Evolutionary conservation across 768 basidiomycete genomes (phyloP).

Genomic region (Tricholoma hemisulphureum): DNA sequence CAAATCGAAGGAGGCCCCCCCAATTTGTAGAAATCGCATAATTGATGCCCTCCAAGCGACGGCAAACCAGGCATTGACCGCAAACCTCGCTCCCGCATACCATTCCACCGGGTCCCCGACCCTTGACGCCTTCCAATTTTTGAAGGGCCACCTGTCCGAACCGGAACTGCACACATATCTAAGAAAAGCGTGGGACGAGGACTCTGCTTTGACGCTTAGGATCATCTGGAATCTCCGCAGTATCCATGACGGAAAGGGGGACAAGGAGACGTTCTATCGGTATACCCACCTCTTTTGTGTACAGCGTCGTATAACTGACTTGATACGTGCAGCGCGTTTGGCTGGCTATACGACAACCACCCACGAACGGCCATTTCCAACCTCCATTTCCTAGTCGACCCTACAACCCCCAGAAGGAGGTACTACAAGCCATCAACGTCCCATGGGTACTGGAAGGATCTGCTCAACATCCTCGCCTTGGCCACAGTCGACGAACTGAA

Average conservation of each 20-base stretch:
- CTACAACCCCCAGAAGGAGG: constrained; percentile 34
- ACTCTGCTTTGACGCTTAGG: constrained; percentile 55
- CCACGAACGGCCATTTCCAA: constrained; percentile 69
- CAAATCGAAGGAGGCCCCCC: constrained; percentile 2
- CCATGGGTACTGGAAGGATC: constrained; percentile 78
- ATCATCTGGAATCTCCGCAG: constrained; percentile 69
- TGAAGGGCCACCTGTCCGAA: constrained; percentile 28
- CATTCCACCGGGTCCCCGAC: constrained; percentile 49
- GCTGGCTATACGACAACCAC: constrained; percentile 68
- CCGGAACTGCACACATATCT: constrained; percentile 37
- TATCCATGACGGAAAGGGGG: constrained; percentile 68
- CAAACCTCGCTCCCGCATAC: constrained; percentile 51
- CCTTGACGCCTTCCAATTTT: constrained; percentile 56
- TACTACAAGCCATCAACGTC: constrained; percentile 26
- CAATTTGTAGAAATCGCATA: constrained; percentile 41
- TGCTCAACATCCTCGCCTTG: constrained; percentile 65
- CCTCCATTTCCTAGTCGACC: constrained; percentile 51
- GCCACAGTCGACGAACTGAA: constrained; percentile 52
- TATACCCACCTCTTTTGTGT: constrained; percentile 18
- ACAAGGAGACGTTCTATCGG: constrained; percentile 61
- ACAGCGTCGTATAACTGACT: not conserved
- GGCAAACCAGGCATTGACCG: constrained; percentile 45
- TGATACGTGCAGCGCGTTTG: constrained; percentile 43
- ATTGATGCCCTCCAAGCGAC: constrained; percentile 51
- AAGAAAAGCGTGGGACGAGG: constrained; percentile 54